Conservation (phyloP, 2,329 filamentous ascomycete species). For the Microcera coccophila region DNA sequence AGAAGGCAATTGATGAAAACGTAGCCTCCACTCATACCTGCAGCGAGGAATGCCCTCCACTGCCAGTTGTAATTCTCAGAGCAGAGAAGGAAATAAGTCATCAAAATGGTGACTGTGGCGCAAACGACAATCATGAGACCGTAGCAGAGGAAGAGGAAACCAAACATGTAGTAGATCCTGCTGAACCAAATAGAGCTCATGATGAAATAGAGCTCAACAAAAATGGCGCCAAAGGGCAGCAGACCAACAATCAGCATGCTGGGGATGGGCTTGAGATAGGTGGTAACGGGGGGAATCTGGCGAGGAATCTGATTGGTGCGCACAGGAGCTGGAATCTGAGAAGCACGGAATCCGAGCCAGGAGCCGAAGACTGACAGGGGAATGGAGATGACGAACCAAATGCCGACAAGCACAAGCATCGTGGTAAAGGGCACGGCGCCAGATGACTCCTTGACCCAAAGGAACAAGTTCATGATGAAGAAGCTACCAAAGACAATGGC, state of each 20-base stretch:
- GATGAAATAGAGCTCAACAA: constrained; percentile 98
- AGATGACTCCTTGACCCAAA: constrained; percentile 89
- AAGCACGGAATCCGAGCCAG: constrained; percentile 84
- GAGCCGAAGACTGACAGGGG: constrained; percentile 86
- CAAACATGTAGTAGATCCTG: constrained; percentile 99
- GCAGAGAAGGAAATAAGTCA: constrained; percentile 95
- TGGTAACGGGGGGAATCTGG: constrained; percentile 81
- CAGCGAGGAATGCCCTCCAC: constrained; percentile 90
- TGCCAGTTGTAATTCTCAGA: constrained; percentile 99
- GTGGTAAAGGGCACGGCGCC: constrained; percentile 95
- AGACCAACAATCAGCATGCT: constrained; percentile 91
- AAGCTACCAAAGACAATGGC: constrained; percentile 81
- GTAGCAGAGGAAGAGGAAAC: constrained; percentile 96
- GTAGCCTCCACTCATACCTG: constrained; percentile 84
- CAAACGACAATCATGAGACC: constrained; percentile 95
- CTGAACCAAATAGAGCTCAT: constrained; percentile 99
- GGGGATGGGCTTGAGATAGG: constrained; percentile 80
- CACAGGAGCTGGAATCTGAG: constrained; percentile 71
- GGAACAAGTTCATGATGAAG: constrained; percentile 92
- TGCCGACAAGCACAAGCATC: constrained; percentile 87
- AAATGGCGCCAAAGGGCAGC: constrained; percentile 92
- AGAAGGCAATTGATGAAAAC: constrained; percentile 88
- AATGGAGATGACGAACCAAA: constrained; percentile 97
- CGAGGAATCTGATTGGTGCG: constrained; percentile 97
- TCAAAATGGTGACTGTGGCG: constrained; percentile 84